Evolutionary conservation across 768 basidiomycete species (phyloP), one percentile per base, ranked within the genome.

Genomic region (Rhodosporidiobolus odoratus): DNA sequence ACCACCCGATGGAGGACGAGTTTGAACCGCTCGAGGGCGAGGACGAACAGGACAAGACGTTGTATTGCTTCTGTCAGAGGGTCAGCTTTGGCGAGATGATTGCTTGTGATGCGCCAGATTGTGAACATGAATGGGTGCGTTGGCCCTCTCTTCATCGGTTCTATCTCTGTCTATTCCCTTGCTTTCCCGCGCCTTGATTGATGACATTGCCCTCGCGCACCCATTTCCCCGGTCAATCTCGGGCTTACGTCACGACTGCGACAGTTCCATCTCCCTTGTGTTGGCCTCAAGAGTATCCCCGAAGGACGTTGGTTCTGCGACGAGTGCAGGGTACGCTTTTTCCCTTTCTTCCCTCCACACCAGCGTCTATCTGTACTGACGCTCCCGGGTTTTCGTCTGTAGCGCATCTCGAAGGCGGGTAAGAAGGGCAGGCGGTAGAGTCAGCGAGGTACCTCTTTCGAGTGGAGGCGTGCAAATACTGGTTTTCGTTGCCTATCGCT

Each of bases 21-120:
- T 58, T 58, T 43, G 73, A 71, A 19, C 21, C 58, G 43, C 48
- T 58, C 35, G 73, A 68, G 35, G 69, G 56, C 21, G 73, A 65
- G 17, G 73, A 74, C n/a, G 73, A 71, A 10, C 68, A 65, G n/a
- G 71, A 75, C 63, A 62, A 65, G 63, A 68, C 71, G 56, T 54
- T 62, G 58, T 75, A 75, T 65, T 75, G 74, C 50, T 66, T 67
- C 65, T 75, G 74, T 57, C 65, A 72, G 50, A 61, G 66, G 12
- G 67, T 69, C 35, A 69, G 67, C 48, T 75, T 75, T 53, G 74
- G 74, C 6, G 74, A 75, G 68, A 75, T 75, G 74, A 75, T 75
- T 37, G 74, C 65, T 16, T 75, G 74, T 40, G 74, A 75, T 40
- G 71, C 65, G 32, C 61, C 58, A 1, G 70, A 72, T 38, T 75